Evolutionary conservation across 139 green algal genomes (phyloP), one percentile per base, ranked within the genome.

Genomic region (Auxenochlorella pyrenoidosa): DNA sequence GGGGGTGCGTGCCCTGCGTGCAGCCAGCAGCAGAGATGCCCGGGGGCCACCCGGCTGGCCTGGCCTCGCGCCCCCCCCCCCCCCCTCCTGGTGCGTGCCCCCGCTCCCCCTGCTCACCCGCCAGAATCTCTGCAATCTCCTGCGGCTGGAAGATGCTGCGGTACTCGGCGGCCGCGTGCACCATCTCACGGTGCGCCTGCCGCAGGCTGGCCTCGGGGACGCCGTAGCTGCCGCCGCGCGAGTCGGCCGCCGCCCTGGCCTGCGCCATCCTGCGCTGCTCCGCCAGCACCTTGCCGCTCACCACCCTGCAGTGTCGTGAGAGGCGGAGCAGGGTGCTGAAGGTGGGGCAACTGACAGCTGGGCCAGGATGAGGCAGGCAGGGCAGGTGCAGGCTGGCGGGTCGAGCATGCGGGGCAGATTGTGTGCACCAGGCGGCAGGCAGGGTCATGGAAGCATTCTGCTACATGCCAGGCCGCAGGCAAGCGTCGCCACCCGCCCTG

Each of bases 71-170:
- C 54, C 54, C 54, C 3, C 15, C 54, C 54, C 18, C 15, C 54
- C 13, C 16, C 54, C 12, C 22, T 22, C 54, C 54, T 4, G 2
- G 54, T 63, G 18, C 54, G 3, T 22, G 54, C 15, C 54, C 12
- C 8, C 15, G 59, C 5, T 19, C 0, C 40, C 40, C 21, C 8
- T 4, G 24, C 79, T 51, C 59, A 85, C 80, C 63, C 13, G 82
- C 82, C 34, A 87, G 34, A 21, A 87, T 73, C 34, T 81, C 83
- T 40, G 71, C 84, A 75, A 88, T 63, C 32, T 83, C 73, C 18
- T 83, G 58, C 4, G 84, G 73, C 21, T 15, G 43, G 59, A 88
- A 83, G 15, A 83, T 59, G n/a, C 18, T 26, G 73, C 26, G 12
- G n/a, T 60, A 88, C 28, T 83, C 40, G 24, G 51, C 78, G 51